A percentile compares a stretch with the other conserved stretches of the same genome.
Conservation (phyloP, 2,329 filamentous ascomycete species). For the Penicillium verrucosum region DNA sequence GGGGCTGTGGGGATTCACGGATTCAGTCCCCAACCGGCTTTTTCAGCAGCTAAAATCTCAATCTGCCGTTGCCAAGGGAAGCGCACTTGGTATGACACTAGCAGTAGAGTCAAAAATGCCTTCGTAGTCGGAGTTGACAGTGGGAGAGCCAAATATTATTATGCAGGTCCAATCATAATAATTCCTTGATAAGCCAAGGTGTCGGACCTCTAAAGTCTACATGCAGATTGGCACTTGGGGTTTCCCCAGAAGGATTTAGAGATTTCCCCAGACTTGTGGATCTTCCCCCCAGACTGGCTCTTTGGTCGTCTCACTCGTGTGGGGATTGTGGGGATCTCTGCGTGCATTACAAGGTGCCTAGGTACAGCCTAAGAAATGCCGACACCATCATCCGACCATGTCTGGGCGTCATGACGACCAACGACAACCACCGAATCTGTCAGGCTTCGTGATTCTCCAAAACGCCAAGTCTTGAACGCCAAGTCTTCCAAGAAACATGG, state of each 20-base stretch:
- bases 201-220: not conserved
- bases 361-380: not conserved
- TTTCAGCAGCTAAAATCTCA: not conserved
- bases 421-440: not conserved
- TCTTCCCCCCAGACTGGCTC: not conserved
- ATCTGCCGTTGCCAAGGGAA: constrained; percentile 14
- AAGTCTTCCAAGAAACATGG: not conserved
- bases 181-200: not conserved
- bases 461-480: not conserved
- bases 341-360: too few species aligned
- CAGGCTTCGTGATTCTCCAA: not conserved
- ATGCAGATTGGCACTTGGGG: not conserved
- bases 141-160: not conserved
- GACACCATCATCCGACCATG: not conserved
- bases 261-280: constrained; percentile 12
- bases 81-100: not conserved
- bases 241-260: constrained; percentile 1
- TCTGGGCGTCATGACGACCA: not conserved
- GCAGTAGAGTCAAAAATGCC: not conserved
- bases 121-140: not conserved
- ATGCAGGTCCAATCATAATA: not conserved
- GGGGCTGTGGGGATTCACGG: constrained; percentile 7
- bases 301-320: not conserved
- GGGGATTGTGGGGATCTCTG: not conserved
- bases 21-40: not conserved